These are phyloP conservation scores for Pseudogymnoascus sp. DNA, from an alignment of 2,329 filamentous ascomycete genomes.

Conservation along the genomic window DNA sequence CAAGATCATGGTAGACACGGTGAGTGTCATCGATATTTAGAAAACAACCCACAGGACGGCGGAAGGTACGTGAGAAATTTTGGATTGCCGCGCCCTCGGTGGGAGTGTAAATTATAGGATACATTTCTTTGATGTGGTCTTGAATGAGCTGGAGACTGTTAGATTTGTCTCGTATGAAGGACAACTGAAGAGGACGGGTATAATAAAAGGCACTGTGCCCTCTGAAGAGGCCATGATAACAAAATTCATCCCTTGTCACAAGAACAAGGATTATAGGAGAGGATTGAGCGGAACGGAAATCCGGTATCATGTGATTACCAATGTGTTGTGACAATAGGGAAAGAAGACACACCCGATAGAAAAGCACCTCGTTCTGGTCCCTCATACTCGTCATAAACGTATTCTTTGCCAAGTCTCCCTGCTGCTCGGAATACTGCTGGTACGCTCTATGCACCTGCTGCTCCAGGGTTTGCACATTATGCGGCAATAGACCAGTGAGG, in stretches of 20 bases:
- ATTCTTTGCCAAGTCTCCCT: constrained; percentile 68
- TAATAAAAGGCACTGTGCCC: neutral
- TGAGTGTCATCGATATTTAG: constrained; percentile 64
- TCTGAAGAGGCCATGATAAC: neutral
- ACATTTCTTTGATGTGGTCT: constrained; percentile 78
- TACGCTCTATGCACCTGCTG: constrained; percentile 72
- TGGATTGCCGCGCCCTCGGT: constrained; percentile 85
- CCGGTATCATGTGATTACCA: neutral
- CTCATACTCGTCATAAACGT: constrained; percentile 81
- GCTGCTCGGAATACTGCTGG: constrained; percentile 60
- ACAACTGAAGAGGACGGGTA: neutral
- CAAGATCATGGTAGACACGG: constrained; percentile 55
- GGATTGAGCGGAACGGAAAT: neutral
- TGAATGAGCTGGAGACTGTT: constrained; percentile 50
- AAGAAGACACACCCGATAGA: constrained; percentile 51
- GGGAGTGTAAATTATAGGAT: constrained; percentile 82
- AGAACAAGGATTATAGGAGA: neutral
- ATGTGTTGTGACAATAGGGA: neutral
- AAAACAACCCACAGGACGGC: constrained; percentile 73
- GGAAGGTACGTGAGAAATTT: constrained; percentile 71
- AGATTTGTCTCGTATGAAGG: neutral
- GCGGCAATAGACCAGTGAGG: constrained; percentile 64
- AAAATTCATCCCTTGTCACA: neutral
- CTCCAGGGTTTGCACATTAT: constrained; percentile 64
- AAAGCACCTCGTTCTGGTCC: constrained; percentile 77